Evolutionary conservation across 495 filamentous ascomycete genomes (phyloP).

Genomic region (Tuber calosporum): DNA sequence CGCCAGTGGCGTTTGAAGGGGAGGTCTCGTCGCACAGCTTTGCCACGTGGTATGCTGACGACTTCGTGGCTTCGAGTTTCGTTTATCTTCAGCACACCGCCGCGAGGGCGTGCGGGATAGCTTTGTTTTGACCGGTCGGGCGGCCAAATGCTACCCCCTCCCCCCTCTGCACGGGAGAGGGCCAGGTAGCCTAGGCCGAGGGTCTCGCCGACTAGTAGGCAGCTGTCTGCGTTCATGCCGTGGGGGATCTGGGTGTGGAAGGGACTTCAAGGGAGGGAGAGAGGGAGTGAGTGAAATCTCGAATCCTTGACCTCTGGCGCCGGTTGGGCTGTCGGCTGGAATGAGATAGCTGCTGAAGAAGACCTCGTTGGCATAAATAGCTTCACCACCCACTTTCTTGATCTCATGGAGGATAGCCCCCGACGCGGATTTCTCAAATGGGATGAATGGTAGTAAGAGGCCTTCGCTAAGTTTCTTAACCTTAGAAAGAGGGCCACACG

Average conservation of each 20-base stretch:
- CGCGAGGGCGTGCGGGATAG: slow-evolving; percentile 66
- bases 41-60: slow-evolving; percentile 71
- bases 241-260: slow-evolving; percentile 52
- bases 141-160: slow-evolving; percentile 64
- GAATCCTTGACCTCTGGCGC: slow-evolving; percentile 65
- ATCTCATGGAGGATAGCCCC: slow-evolving; percentile 62
- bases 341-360: slow-evolving; percentile 71
- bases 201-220: slow-evolving; percentile 68
- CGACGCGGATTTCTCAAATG: slow-evolving; percentile 54
- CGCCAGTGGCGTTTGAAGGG: neutral
- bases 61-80: slow-evolving; percentile 70
- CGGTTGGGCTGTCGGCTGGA: slow-evolving; percentile 56
- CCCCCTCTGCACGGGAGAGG: slow-evolving; percentile 53
- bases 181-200: slow-evolving; percentile 70
- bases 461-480: slow-evolving; percentile 61
- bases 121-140: slow-evolving; percentile 68
- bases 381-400: slow-evolving; percentile 72
- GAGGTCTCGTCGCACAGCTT: slow-evolving; percentile 56
- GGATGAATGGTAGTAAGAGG: slow-evolving; percentile 69
- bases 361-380: slow-evolving; percentile 75
- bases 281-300: slow-evolving; percentile 48
- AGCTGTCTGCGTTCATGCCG: slow-evolving; percentile 78
- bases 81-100: slow-evolving; percentile 69
- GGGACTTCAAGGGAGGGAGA: neutral
- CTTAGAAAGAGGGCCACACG: slow-evolving; percentile 61